phyloP scores from a whole-genome alignment of 768 basidiomycete genomes.

The Crassisporium funariophilum region DNA sequence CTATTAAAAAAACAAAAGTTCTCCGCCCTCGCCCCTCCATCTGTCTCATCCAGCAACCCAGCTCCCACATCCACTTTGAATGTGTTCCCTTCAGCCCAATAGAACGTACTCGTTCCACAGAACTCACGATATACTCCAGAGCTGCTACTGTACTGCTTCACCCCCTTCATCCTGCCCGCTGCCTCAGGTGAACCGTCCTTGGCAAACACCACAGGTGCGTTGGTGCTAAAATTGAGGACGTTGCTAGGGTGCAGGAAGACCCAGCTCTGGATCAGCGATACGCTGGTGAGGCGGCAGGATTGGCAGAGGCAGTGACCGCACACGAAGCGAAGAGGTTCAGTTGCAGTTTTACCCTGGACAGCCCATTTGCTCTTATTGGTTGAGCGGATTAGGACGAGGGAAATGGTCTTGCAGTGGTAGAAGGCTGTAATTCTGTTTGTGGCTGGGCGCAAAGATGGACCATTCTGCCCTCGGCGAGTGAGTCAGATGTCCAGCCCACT shows the following conservation, averaged over 20 bases:
- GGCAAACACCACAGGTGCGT: constrained; percentile 5
- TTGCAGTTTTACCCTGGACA: no score
- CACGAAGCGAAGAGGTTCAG: no score
- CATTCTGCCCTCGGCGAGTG: no score
- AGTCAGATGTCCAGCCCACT: no score
- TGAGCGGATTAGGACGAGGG: no score
- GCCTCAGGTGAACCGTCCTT: constrained; percentile 9
- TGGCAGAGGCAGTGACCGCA: no score
- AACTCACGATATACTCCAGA: constrained; percentile 27
- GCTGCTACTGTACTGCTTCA: constrained; percentile 26
- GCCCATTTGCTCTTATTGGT: no score
- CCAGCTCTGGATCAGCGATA: constrained; percentile 20
- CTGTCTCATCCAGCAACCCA: constrained; percentile 19
- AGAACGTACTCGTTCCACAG: constrained; percentile 31
- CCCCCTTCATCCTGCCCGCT: constrained; percentile 16
- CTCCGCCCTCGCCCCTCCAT: constrained; percentile 19
- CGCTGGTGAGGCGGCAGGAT: constrained; percentile 20
- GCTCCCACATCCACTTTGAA: constrained; percentile 10
- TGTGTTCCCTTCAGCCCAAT: constrained; percentile 20
- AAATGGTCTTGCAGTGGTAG: constrained; percentile 18
- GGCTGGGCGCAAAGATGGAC: no score
- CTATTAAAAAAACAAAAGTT: constrained; percentile 20
- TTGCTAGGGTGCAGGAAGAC: constrained; percentile 21
- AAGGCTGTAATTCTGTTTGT: no score
- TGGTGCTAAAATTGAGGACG: constrained; percentile 12